Base-by-base conservation (phyloP, 305 asterid genomes). In the Fraxinus dipetala region DNA sequence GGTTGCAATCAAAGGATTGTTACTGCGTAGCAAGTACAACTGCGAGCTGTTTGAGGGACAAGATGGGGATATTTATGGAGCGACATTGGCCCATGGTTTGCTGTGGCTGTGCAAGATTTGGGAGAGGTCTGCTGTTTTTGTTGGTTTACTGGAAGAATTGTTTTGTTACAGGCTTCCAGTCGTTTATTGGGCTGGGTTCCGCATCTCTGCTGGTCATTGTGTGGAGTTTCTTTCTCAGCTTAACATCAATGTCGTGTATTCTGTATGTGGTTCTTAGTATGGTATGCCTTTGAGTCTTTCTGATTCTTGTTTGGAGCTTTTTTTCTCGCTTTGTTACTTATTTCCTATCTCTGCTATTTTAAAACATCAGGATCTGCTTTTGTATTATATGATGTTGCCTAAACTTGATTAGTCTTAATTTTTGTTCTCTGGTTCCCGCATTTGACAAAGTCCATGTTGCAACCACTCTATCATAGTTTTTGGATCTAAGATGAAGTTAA, bases 161-260 rank as follows among this genome's bases (percentile, higher is more conserved):
- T 76, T 78, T 83, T 20, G 69, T 91, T 56, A 87, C 93, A 63
- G 97, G 99, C 72, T 89, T 90, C 76, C 79, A 72, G 80, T 96
- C 99, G 6, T 89, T 96, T 83, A n/a, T 88, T 9, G 93, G 93
- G 81, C 91, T 96, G 87, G 98, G 97, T 84, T 91, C 97, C 4
- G 97, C 97, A 0, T 97, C 99, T 51, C 86, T 96, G 86, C 94
- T 96, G 77, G 88, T 93, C 81, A 91, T 96, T 83, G 91, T 96
- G 97, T 96, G 99, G 99, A 91, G 98, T 87, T 96, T 94, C 92
- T 96, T 94, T 87, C 89, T 96, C 73, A 94, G 98, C 92, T 88
- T 96, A 90, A 93, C 99, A 61, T 96, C 99, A 16, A 87, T 94
- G 90, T 88, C 97, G 22, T 96, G 99, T 77, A 96, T 96, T 83